Percentiles rank a stretch among this genome's conserved stretches.
These are phyloP conservation scores for Gyromitra esculenta DNA, from an alignment of 2,329 filamentous ascomycete genomes.

Conservation along the genomic window DNA sequence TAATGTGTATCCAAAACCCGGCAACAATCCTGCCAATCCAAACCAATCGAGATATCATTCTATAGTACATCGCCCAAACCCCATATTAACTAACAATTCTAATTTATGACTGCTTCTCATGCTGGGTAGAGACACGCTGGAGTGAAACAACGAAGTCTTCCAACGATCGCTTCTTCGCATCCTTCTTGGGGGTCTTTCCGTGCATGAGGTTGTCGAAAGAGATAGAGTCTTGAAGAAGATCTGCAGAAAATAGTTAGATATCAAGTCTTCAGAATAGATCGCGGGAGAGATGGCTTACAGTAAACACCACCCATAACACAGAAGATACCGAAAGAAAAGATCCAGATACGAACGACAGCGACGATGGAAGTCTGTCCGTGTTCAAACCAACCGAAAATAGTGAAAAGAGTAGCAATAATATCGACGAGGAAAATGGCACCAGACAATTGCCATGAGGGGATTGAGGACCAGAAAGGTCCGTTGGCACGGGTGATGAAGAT, in stretches of 20 bases:
- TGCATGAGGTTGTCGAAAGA: constrained; percentile 92
- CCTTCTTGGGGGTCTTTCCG: constrained; percentile 83
- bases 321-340: constrained; percentile 90
- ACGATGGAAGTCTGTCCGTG: constrained; percentile 76
- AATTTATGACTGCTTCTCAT: constrained; percentile 82
- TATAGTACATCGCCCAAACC: constrained; percentile 49
- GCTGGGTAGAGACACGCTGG: constrained; percentile 89
- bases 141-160: constrained; percentile 93
- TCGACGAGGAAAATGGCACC: constrained; percentile 84
- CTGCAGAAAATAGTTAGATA: constrained; percentile 49
- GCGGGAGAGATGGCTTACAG: constrained; percentile 41
- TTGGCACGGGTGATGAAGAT: constrained; percentile 96
- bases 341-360: constrained; percentile 86
- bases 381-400: constrained; percentile 84
- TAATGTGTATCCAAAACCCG: constrained; percentile 52
- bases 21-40: constrained; percentile 41
- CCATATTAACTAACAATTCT: constrained; percentile 48
- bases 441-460: constrained; percentile 84
- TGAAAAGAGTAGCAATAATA: constrained; percentile 84
- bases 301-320: constrained; percentile 75
- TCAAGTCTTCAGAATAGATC: not conserved
- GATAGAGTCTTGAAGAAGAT: constrained; percentile 80
- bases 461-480: constrained; percentile 89
- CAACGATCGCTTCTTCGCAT: constrained; percentile 81
- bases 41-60: constrained; percentile 52